phyloP scores from a whole-genome alignment of 2,329 filamentous ascomycete species.

The Phialocephala sp. region DNA sequence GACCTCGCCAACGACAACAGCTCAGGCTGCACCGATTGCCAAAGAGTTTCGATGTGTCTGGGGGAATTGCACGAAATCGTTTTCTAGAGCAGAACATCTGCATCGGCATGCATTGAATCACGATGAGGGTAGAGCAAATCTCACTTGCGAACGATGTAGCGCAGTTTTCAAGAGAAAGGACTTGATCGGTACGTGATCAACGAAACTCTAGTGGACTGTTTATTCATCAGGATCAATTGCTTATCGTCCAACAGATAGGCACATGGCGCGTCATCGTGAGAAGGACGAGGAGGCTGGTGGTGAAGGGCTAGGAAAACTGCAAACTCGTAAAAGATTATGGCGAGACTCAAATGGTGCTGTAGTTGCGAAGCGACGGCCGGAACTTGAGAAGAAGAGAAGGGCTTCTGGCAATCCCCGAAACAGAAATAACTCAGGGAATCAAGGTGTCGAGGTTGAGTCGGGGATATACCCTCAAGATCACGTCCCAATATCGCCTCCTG shows the following conservation, averaged over 20 bases:
- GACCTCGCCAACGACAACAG: conserved; percentile 5
- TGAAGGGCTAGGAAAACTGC: conserved; percentile 54
- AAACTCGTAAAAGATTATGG: conserved; percentile 62
- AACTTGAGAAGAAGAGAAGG: conserved; percentile 38
- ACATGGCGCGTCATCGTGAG: conserved; percentile 59
- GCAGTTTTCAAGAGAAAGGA: conserved; percentile 31
- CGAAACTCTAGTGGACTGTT: background rate
- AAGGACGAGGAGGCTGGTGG: conserved; percentile 62
- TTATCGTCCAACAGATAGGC: conserved; percentile 64
- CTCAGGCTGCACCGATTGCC: background rate
- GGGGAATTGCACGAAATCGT: conserved; percentile 56
- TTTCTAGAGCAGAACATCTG: conserved; percentile 63
- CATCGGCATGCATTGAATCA: conserved; percentile 64
- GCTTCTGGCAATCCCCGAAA: conserved; percentile 29
- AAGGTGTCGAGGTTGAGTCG: background rate
- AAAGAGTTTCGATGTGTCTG: conserved; percentile 49
- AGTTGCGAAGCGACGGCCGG: conserved; percentile 45
- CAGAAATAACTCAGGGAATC: conserved; percentile 8
- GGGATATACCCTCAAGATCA: conserved; percentile 10
- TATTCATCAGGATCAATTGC: background rate
- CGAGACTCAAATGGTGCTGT: conserved; percentile 58
- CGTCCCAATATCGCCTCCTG: conserved; percentile 21
- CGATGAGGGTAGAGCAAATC: conserved; percentile 48
- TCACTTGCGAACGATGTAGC: conserved; percentile 61
- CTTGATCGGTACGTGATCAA: conserved; percentile 46